Evolutionary conservation across 1,284 basidiomycete species (phyloP).

Genomic region (Chondrostereum purpureum): DNA sequence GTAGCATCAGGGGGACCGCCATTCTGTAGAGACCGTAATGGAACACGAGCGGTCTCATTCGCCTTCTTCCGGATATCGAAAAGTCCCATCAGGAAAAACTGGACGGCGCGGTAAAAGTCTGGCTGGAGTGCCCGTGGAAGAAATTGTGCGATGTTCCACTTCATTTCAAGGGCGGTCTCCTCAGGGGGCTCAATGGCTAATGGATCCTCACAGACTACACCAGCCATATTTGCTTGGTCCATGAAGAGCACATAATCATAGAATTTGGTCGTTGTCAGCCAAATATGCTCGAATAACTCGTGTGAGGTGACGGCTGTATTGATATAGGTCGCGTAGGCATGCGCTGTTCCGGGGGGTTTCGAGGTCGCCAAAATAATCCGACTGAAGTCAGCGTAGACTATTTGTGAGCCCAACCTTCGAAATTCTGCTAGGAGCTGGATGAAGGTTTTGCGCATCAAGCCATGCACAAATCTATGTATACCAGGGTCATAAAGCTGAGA

Average conservation of each 20-base stretch:
- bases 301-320: constrained; percentile 89
- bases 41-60: constrained; percentile 56
- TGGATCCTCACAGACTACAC: constrained; percentile 80
- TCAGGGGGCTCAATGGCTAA: constrained; percentile 61
- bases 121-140: constrained; percentile 80
- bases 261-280: constrained; percentile 82
- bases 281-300: constrained; percentile 93
- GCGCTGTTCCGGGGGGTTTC: constrained; percentile 93
- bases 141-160: constrained; percentile 94
- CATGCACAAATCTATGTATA: constrained; percentile 89
- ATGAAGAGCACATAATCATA: constrained; percentile 96
- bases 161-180: constrained; percentile 75
- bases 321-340: constrained; percentile 94
- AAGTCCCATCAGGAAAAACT: constrained; percentile 83
- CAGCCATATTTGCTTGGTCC: constrained; percentile 92
- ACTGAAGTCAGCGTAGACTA: constrained; percentile 95
- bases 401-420: constrained; percentile 88
- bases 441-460: constrained; percentile 97
- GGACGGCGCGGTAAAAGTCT: constrained; percentile 72
- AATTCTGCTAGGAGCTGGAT: constrained; percentile 97
- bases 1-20: constrained; percentile 52
- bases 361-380: constrained; percentile 88
- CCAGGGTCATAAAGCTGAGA: constrained; percentile 92
- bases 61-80: constrained; percentile 72
- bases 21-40: constrained; percentile 72